Base-by-base conservation (phyloP, 306 rosid genomes). In the Sindora glabra region DNA sequence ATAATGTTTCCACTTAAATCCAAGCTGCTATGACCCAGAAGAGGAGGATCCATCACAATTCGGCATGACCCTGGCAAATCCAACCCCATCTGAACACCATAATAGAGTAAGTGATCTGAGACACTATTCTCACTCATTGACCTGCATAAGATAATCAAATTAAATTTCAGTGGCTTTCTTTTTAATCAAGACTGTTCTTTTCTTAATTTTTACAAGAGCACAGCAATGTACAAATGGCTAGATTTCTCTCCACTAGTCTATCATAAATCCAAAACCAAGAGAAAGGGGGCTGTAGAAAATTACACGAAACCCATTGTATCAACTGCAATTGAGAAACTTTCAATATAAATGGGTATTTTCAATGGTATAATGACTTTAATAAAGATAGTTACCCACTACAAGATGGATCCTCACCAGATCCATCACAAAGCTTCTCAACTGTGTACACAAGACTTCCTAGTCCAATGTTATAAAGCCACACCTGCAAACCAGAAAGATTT, bases 111-210 rank as follows among this genome's bases (percentile, higher is more conserved):
- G 74, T 94, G 99, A 68, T 94, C 99, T 1, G 72, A 34, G 39
- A 94, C 75, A 67, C 99, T 94, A 67, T 73, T 94, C 50, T 94
- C 99, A 19, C 63, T 60, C 58, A 94, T 97, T 4, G 97, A 89
- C 65, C 99, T 92, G 96, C 83, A 76, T 49, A 50, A 46, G 10
- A 30, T 46, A 45, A 65, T 36, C 77, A 52, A 64, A n/a, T n/a
- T n/a, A n/a, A n/a, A 48, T 79, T 65, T 63, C 49, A 68, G 70
- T 55, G 34, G 33, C 59, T 47, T n/a, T n/a, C n/a, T n/a, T 52
- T 22, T 47, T 24, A 3, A 44, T 48, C 47, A 21, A 32, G 19
- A n/a, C n/a, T 10, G 19, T 24, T 34, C 29, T 14, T 42, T 15
- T 51, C 57, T 13, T 46, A 15, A 29, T 59, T 42, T 42, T 3